A percentile compares a stretch with the other conserved stretches of the same genome.
Conservation (phyloP, 2,329 filamentous ascomycete species). For the Cercospora sp. region DNA sequence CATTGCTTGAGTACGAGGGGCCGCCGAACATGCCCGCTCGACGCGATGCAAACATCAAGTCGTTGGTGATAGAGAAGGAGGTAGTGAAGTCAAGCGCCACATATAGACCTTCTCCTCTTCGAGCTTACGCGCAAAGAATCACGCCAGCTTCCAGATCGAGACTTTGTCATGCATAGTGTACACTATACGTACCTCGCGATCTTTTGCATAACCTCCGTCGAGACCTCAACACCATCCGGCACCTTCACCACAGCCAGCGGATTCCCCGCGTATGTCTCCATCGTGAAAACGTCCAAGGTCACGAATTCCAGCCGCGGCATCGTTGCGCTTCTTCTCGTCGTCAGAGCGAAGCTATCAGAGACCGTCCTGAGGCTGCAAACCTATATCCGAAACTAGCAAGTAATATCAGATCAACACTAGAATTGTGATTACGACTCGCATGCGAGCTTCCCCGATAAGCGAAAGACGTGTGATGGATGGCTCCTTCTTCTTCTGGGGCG, state of each 20-base stretch:
- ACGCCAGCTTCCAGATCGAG: background rate
- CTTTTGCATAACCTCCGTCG: constrained; percentile 54
- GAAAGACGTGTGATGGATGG: background rate
- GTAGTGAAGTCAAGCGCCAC: constrained; percentile 2
- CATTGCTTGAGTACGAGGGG: background rate
- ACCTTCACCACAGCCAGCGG: constrained; percentile 59
- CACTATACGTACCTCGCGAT: constrained; percentile 45
- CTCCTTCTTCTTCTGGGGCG: background rate
- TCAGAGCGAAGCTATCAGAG: background rate
- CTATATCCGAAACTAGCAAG: background rate
- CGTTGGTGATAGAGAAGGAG: background rate
- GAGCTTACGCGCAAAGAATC: background rate
- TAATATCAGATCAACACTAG: background rate
- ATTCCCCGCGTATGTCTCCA: constrained; percentile 53
- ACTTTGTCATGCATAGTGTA: background rate
- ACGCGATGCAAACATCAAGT: background rate
- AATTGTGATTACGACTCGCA: background rate
- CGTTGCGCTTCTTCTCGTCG: background rate
- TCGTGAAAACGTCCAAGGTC: constrained; percentile 53
- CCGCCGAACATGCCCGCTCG: background rate
- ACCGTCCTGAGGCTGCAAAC: background rate
- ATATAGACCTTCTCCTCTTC: background rate
- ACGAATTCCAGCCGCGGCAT: constrained; percentile 31
- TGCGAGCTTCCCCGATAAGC: background rate
- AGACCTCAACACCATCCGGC: constrained; percentile 40